phyloP scores from a whole-genome alignment of 495 filamentous ascomycete genomes.

The Talaromyces trachyspermus region DNA sequence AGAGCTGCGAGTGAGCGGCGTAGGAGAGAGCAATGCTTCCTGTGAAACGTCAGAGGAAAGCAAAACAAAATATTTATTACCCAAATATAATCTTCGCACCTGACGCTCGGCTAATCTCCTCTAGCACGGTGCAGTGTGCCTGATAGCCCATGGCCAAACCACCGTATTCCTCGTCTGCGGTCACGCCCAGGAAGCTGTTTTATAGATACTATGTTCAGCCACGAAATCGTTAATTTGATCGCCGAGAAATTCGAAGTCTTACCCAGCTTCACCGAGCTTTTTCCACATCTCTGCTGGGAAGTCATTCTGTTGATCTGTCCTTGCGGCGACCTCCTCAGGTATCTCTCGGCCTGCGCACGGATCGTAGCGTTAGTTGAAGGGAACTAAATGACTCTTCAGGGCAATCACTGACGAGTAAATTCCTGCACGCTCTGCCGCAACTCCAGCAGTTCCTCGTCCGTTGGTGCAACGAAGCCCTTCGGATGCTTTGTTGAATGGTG shows the following conservation, averaged over 20 bases:
- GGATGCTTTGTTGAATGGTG: constrained; percentile 73
- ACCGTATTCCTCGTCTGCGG: constrained; percentile 88
- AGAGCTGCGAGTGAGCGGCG: constrained; percentile 92
- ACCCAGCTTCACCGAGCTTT: constrained; percentile 83
- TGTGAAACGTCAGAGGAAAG: constrained; percentile 22
- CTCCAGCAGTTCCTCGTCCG: constrained; percentile 68
- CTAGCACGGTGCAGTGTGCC: constrained; percentile 94
- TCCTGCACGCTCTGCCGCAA: constrained; percentile 87
- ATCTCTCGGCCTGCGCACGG: constrained; percentile 47
- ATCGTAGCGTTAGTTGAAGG: not conserved
- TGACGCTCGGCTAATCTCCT: constrained; percentile 69
- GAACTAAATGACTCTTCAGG: not conserved
- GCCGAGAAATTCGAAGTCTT: constrained; percentile 8
- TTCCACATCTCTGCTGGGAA: constrained; percentile 91
- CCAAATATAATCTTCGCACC: constrained; percentile 26
- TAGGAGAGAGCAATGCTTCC: constrained; percentile 90
- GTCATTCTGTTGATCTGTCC: constrained; percentile 76
- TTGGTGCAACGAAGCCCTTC: constrained; percentile 68
- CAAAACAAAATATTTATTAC: not conserved
- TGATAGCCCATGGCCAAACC: constrained; percentile 93
- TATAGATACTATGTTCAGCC: not conserved
- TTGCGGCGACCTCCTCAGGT: constrained; percentile 70
- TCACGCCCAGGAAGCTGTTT: constrained; percentile 75
- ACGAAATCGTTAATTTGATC: no score
- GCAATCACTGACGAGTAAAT: constrained; percentile 55